These are phyloP conservation scores for Spergularia marina DNA, from an alignment of 148 eudicot genomes.

Conservation along the genomic window DNA sequence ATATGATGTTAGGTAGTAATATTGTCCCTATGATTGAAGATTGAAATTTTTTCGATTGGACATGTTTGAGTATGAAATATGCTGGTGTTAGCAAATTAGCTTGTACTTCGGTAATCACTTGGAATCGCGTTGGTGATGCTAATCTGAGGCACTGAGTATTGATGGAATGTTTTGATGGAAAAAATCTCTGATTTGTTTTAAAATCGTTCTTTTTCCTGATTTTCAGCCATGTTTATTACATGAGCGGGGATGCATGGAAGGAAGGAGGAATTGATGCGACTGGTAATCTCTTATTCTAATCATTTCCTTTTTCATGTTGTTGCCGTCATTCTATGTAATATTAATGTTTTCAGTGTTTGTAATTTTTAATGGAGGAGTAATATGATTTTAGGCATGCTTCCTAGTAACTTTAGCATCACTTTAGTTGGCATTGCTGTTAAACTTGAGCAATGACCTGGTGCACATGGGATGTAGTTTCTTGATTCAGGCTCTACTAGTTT, in stretches of 20 bases:
- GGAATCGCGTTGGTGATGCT: no score
- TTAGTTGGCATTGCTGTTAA: neutral
- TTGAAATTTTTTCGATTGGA: neutral
- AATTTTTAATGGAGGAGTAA: neutral
- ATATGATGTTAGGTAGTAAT: no score
- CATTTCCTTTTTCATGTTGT: neutral
- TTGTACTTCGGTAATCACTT: no score
- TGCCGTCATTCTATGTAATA: neutral
- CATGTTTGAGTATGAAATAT: neutral
- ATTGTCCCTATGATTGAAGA: neutral
- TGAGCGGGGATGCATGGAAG: constrained; percentile 99
- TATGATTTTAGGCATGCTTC: neutral
- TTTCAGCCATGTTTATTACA: constrained; percentile 92
- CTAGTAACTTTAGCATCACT: neutral
- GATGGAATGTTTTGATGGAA: no score
- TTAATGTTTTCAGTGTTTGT: neutral
- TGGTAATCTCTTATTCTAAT: constrained; percentile 50
- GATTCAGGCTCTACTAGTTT: neutral
- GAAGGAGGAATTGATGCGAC: constrained; percentile 99
- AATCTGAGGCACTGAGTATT: neutral
- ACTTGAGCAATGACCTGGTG: neutral
- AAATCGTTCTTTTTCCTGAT: constrained; percentile 16
- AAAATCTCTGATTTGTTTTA: constrained; percentile 17
- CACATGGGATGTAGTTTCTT: neutral
- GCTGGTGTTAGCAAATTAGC: neutral